Evolutionary conservation across 371 early-diverging fungal genomes (phyloP).

Genomic region (Mucor racemosus): DNA sequence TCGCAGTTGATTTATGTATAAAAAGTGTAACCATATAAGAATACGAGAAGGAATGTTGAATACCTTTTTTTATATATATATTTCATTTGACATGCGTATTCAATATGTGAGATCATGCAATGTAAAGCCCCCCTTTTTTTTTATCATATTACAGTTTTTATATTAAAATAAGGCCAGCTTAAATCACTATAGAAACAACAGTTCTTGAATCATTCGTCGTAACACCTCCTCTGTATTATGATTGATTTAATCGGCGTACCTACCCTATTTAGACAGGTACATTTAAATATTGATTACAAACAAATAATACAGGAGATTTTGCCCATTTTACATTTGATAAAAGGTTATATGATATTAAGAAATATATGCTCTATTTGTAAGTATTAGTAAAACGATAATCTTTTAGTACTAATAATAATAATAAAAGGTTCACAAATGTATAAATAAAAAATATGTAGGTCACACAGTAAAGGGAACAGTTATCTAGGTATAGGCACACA

Average conservation of each 20-base stretch:
- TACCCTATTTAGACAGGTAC: conserved; percentile 3
- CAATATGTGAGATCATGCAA: background rate
- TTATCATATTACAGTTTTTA: background rate
- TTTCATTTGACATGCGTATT: background rate
- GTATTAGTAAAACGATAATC: too few relatives aligned
- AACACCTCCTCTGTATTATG: background rate
- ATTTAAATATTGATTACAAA: background rate
- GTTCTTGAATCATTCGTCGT: background rate
- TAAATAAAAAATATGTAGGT: background rate
- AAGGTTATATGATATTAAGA: too few relatives aligned
- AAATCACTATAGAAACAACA: background rate
- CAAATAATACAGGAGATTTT: background rate
- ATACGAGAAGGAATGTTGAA: background rate
- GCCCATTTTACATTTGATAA: too few relatives aligned
- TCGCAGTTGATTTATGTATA: background rate
- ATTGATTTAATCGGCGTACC: conserved; percentile 11
- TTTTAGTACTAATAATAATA: too few relatives aligned
- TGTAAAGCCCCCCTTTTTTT: background rate
- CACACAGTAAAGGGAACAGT: background rate
- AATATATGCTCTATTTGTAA: too few relatives aligned
- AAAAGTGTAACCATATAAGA: background rate
- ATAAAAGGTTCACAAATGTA: background rate
- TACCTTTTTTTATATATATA: too few relatives aligned
- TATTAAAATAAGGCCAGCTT: background rate
- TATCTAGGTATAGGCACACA: background rate